Conservation (phyloP, 2,329 filamentous ascomycete genomes). For the Fusarium keratoplasticum region DNA sequence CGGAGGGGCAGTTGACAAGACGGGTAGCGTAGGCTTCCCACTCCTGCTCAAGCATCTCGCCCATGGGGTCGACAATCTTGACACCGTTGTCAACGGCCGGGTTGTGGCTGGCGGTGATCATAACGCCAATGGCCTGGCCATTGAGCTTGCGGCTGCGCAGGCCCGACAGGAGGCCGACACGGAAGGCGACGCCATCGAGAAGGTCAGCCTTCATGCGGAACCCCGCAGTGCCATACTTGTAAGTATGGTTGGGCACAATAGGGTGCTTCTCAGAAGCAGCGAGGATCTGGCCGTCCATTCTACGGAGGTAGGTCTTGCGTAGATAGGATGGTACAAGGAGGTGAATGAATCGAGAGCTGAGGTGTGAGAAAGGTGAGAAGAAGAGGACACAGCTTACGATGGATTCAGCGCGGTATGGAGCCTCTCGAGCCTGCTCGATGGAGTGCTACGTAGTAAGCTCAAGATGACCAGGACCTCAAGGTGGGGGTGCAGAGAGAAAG, state of each 20-base stretch:
- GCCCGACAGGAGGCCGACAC: slow-evolving; percentile 88
- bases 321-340: background rate
- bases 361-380: slow-evolving; percentile 2
- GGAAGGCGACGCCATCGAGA: slow-evolving; percentile 91
- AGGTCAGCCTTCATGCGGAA: slow-evolving; percentile 80
- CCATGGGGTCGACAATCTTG: slow-evolving; percentile 96
- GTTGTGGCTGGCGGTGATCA: slow-evolving; percentile 96
- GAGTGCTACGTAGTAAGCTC: background rate
- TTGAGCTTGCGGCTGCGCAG: slow-evolving; percentile 90
- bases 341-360: background rate
- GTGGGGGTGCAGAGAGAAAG: background rate
- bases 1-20: slow-evolving; percentile 85
- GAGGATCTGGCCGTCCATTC: slow-evolving; percentile 68
- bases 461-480: background rate
- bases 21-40: slow-evolving; percentile 92
- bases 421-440: background rate
- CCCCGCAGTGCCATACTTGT: slow-evolving; percentile 75
- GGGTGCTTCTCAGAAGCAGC: slow-evolving; percentile 72
- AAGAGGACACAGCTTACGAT: slow-evolving; percentile 37
- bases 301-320: slow-evolving; percentile 18
- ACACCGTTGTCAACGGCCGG: slow-evolving; percentile 90
- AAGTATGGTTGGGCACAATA: slow-evolving; percentile 65
- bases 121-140: slow-evolving; percentile 93
- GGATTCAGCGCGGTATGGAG: background rate
- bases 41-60: slow-evolving; percentile 96